Conservation (phyloP, 805 yeast genomes). For the Pichia rugopelliculosa region DNA sequence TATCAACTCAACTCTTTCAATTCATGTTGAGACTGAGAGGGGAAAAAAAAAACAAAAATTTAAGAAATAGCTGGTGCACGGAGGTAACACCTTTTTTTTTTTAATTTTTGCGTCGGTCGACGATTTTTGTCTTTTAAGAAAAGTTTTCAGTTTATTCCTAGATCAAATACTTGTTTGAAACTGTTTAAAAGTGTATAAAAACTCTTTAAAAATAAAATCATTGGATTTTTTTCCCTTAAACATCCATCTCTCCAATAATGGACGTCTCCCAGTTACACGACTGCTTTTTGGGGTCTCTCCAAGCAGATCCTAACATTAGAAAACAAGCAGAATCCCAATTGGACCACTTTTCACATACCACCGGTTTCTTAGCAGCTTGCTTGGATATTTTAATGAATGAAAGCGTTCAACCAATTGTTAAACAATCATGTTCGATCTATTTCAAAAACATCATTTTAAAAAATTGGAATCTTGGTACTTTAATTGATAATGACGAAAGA, state of each 20-base stretch:
- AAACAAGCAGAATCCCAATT: conserved; percentile 65
- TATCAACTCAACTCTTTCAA: background rate
- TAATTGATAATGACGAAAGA: conserved; percentile 64
- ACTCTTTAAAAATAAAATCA: background rate
- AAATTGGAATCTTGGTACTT: conserved; percentile 46
- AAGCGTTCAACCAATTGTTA: conserved; percentile 47
- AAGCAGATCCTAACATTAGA: conserved; percentile 54
- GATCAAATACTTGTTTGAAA: too few relatives aligned
- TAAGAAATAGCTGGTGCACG: background rate
- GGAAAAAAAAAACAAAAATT: background rate
- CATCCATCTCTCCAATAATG: conserved; percentile 35
- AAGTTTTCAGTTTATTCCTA: background rate
- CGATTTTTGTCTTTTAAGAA: background rate
- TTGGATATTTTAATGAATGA: conserved; percentile 59
- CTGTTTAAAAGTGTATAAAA: too few relatives aligned
- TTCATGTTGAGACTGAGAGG: background rate
- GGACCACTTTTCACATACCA: conserved; percentile 44
- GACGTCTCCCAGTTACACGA: conserved; percentile 60
- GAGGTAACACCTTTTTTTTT: too few relatives aligned
- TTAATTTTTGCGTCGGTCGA: background rate
- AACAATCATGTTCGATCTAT: conserved; percentile 78
- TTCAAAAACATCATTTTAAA: conserved; percentile 69
- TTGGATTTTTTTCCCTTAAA: background rate
- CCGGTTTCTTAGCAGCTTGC: conserved; percentile 80
- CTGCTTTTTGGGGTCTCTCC: conserved; percentile 75